Base-by-base conservation (phyloP, 495 filamentous ascomycete genomes). In the Xylaria bambusicola region DNA sequence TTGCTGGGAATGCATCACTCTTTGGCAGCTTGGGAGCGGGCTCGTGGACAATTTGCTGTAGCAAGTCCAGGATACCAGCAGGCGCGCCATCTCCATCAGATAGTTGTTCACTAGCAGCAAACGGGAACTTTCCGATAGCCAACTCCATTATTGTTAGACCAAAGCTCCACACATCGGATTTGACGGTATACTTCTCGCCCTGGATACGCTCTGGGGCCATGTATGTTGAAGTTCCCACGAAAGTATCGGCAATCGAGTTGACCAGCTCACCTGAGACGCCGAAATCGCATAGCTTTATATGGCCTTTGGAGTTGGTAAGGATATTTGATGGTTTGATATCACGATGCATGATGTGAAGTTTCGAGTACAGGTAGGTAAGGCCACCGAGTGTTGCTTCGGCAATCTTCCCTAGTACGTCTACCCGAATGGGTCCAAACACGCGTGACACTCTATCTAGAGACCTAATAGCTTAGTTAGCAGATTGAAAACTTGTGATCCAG, bases 321-420 rank as follows among this genome's bases (percentile, higher is more conserved):
- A 98, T 88, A 71, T 98, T 98, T 40, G 94, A 98, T 1, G 94
- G 94, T 68, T 98, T 98, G 77, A 98, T 96, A 72, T 98, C 94
- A 62, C 94, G 87, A 70, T 98, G 94, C 89, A 98, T 97, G 68
- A 98, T 98, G 58, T 92, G 90, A 68, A 98, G 92, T 42, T 86
- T 86, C 64, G 88, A 87, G 74, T 98, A 98, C 52, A 98, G 87
- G 70, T 98, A 98, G 15, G 90, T 91, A 24, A 98, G 82, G 31
- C 94, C 94, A 40, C 89, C 93, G 10, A 98, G 81, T n/a, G 96
- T 90, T 0, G 95, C 92, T 78, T 98, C 95, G 6, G 94, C 92
- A 60, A 98, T 97, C 78, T 98, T 98, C n/a, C 94, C 94, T 3
- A 98, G 82, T 1, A 98, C 95, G 68, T 98, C 95, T n/a, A 98